These are phyloP conservation scores for Geotrichum bryndzae DNA, from an alignment of 1,139 yeast genomes.

Conservation along the genomic window DNA sequence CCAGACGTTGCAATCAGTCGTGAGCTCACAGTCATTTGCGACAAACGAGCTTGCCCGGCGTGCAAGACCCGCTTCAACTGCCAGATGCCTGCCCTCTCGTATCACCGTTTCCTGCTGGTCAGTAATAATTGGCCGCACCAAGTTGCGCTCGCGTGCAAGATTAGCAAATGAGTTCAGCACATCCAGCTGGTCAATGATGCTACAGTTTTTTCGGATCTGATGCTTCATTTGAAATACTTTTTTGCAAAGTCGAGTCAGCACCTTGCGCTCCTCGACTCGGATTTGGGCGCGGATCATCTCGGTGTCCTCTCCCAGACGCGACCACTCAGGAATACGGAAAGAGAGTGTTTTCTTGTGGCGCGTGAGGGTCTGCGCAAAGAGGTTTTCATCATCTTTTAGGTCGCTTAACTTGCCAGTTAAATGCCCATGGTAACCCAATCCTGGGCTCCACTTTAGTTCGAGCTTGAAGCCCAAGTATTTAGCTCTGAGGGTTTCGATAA, in stretches of 20 bases:
- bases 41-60: slow-evolving; percentile 47
- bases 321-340: slow-evolving; percentile 29
- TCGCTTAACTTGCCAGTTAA: slow-evolving; percentile 19
- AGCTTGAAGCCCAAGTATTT: slow-evolving; percentile 23
- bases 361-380: slow-evolving; percentile 23
- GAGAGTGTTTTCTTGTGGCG: slow-evolving; percentile 26
- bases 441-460: slow-evolving; percentile 35
- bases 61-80: slow-evolving; percentile 71
- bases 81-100: slow-evolving; percentile 69
- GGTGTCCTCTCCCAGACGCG: slow-evolving; percentile 29
- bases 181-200: slow-evolving; percentile 62
- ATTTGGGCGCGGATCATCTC: slow-evolving; percentile 26
- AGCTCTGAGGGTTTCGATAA: slow-evolving; percentile 22
- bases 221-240: slow-evolving; percentile 38
- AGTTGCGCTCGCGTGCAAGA: slow-evolving; percentile 56
- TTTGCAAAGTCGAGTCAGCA: slow-evolving; percentile 13
- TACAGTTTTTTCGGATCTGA: slow-evolving; percentile 43
- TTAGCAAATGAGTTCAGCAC: slow-evolving; percentile 66
- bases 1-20: slow-evolving; percentile 44
- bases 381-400: slow-evolving; percentile 13
- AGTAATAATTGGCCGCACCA: slow-evolving; percentile 62
- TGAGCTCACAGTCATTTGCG: slow-evolving; percentile 54
- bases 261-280: slow-evolving; percentile 16
- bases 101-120: slow-evolving; percentile 38
- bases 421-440: slow-evolving; percentile 31